Percentiles rank a stretch among this genome's conserved stretches.
Evolutionary conservation across 768 basidiomycete genomes (phyloP).

Genomic region (Boletus rufocinnamomeus): DNA sequence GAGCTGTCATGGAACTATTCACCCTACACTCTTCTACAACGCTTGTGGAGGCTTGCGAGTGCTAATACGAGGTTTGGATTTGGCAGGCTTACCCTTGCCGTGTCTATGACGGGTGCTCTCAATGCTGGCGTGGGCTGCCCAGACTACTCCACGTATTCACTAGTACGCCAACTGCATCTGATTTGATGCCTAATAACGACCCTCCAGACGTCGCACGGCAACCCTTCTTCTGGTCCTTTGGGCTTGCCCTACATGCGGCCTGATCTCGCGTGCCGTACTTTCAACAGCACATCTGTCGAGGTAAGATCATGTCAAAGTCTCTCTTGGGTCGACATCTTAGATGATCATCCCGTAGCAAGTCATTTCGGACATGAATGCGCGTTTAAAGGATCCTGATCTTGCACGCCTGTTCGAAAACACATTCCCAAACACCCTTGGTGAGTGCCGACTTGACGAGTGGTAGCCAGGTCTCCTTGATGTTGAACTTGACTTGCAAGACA

Average conservation of each 20-base stretch:
- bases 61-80: conserved; percentile 26
- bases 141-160: conserved; percentile 62
- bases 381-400: conserved; percentile 75
- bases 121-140: conserved; percentile 47
- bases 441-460: conserved; percentile 13
- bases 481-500: conserved; percentile 47
- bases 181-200: not conserved
- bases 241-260: conserved; percentile 75
- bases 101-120: conserved; percentile 25
- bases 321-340: not conserved
- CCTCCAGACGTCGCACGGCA: conserved; percentile 57
- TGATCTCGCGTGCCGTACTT: conserved; percentile 67
- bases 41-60: conserved; percentile 12
- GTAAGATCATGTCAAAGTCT: conserved; percentile 36
- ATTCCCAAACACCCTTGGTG: conserved; percentile 80
- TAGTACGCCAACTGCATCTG: conserved; percentile 35
- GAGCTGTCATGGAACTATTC: conserved; percentile 9
- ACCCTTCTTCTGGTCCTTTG: conserved; percentile 59
- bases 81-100: conserved; percentile 22
- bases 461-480: not conserved
- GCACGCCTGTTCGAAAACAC: conserved; percentile 82
- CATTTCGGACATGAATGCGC: conserved; percentile 68
- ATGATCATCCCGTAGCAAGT: conserved; percentile 50
- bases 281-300: conserved; percentile 75
- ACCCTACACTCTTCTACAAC: not conserved